Evolutionary conservation across 2,329 filamentous ascomycete genomes (phyloP).

Genomic region (Knufia fluminis): DNA sequence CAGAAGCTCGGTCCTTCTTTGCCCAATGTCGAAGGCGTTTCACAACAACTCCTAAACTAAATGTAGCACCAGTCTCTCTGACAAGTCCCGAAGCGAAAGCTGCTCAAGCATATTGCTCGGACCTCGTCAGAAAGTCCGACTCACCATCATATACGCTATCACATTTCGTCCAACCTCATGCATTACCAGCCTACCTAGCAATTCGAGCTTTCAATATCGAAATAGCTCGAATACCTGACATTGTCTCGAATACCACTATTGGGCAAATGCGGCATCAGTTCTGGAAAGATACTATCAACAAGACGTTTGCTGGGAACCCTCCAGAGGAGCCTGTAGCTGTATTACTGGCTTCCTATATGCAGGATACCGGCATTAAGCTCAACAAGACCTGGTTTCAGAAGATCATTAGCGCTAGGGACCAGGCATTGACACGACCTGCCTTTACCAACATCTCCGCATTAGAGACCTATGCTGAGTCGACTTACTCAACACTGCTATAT

Average conservation of each 20-base stretch:
- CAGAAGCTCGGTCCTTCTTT: constrained; percentile 11
- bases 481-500: constrained; percentile 88
- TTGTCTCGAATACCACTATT: constrained; percentile 77
- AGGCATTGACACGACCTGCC: constrained; percentile 72
- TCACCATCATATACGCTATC: constrained; percentile 79
- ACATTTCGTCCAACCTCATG: constrained; percentile 67
- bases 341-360: constrained; percentile 64
- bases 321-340: constrained; percentile 88
- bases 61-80: constrained; percentile 18
- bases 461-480: constrained; percentile 87
- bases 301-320: constrained; percentile 65
- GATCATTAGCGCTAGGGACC: constrained; percentile 71
- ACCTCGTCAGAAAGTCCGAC: constrained; percentile 62
- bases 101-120: constrained; percentile 50
- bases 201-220: constrained; percentile 90
- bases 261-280: constrained; percentile 88
- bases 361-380: constrained; percentile 41
- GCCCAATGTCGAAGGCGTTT: constrained; percentile 11
- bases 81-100: constrained; percentile 42
- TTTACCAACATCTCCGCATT: constrained; percentile 64
- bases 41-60: constrained; percentile 11
- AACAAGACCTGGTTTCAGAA: constrained; percentile 67
- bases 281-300: constrained; percentile 77
- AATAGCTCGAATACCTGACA: constrained; percentile 78
- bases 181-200: constrained; percentile 76